These are phyloP conservation scores for Umbelopsis sp. DNA, from an alignment of 192 early-diverging fungal species.

Conservation along the genomic window DNA sequence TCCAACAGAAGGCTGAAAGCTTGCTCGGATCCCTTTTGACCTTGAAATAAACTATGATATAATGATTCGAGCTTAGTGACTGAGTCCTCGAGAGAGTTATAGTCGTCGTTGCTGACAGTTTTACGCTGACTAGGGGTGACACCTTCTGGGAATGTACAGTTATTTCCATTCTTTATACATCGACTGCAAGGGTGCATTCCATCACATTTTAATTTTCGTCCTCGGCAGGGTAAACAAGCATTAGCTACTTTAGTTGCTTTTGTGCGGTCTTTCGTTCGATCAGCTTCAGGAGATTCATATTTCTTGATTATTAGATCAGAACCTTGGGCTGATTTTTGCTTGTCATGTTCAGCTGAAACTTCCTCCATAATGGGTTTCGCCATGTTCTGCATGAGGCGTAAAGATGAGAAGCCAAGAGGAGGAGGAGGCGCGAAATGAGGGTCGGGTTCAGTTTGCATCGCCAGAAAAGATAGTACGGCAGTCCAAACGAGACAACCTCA, in stretches of 20 bases:
- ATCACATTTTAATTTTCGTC: conserved; percentile 11
- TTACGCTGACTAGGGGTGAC: background rate
- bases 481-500: conserved; percentile 6
- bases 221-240: conserved; percentile 1
- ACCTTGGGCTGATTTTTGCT: conserved; percentile 8
- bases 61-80: background rate
- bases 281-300: conserved; percentile 13
- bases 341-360: conserved; percentile 14
- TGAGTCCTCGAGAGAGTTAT: background rate
- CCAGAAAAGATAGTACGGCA: background rate
- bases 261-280: background rate
- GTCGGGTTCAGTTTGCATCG: conserved; percentile 12
- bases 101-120: conserved; percentile 7
- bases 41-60: background rate
- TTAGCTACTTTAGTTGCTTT: conserved; percentile 8
- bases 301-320: background rate
- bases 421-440: conserved; percentile 22
- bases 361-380: conserved; percentile 9
- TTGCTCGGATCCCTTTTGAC: background rate
- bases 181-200: background rate
- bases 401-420: conserved; percentile 20
- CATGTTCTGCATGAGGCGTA: conserved; percentile 9
- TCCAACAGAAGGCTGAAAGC: background rate
- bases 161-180: background rate
- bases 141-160: background rate